Base-by-base conservation (phyloP, 257 asterid species). In the Eustoma russellianum region DNA sequence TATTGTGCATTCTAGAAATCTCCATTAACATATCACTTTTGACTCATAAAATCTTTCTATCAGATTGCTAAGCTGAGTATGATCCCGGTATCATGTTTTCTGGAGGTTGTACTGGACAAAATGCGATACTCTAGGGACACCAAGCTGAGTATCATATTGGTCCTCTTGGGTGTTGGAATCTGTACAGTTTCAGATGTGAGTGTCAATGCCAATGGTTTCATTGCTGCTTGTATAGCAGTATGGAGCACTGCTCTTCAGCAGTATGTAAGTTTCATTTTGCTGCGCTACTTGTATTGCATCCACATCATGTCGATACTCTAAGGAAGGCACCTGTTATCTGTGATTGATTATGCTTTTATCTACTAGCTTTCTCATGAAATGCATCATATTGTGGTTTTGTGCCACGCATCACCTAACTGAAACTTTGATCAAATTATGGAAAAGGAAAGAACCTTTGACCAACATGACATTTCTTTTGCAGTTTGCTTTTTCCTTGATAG, bases 11-110 rank as follows among this genome's bases (percentile, higher is more conserved):
- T 38, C 7, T 38, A 0, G 43, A 38, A 38, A 38, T 8, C 9
- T 11, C 43, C 3, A 3, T 38, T 11, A 7, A 2, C 12, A 38
- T 4, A 38, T 38, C n/a, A 12, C 15, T 41, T 10, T 34, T 53
- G 56, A 35, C 64, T 48, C 65, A 12, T 46, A 24, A 49, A 56
- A 16, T 60, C 48, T 53, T 45, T 48, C 13, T 73, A 16, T 69
- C 83, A 83, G 93, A 83, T 83, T 57, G 88, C 93, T 49, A 82
- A 83, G 74, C 74, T 83, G 52, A 79, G 83, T 48, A 77, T 83
- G 85, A 83, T 83, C 44, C 89, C 90, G 0, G 83, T 83, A 57
- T 73, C 85, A 16, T 83, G 93, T 68, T 68, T 74, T 45, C 70
- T 83, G 51, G 93, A 83, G 70, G 77, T 83, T 45, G 80, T 77